Evolutionary conservation across 2,329 filamentous ascomycete genomes (phyloP), one percentile per base, ranked within the genome.

Genomic region (Albifimbria verrucaria): DNA sequence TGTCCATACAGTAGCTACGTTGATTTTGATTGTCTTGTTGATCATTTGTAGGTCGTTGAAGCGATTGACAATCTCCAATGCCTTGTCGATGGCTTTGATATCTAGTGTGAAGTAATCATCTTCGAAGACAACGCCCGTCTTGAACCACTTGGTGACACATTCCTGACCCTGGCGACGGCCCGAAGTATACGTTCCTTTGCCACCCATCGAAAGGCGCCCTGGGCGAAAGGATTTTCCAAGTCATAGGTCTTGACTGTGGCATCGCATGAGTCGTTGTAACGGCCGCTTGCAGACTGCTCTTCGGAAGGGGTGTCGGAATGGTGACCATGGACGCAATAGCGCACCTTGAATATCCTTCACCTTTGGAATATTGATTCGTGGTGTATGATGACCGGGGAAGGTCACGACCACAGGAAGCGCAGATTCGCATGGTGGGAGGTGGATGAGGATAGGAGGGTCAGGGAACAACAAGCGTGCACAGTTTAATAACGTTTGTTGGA

Each of bases 111-210:
- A 75, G 53, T 65, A 72, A 28, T 69, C 62, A 0, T 49, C 49
- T 32, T 65, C 62, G 49, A 68, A 72, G 48, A 68, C 67, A 1
- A 58, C 58, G 10, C 68, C 69, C 1, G 62, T 64, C 58, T 73
- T 74, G 62, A 73, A 74, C 66, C 69, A 70, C 52, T 74, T 74
- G 44, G 24, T 2, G 15, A 73, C 71, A 43, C 68, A 71, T 12
- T 55, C 42, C 52, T 74, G 60, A 28, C 67, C 70, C 0, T 7
- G n/a, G 12, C 70, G 64, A 12, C 39, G 9, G 15, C 69, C 70
- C 3, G 17, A 28, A 2, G 21, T 62, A 53, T 74, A 74, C 6
- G 1, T 55, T 2, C 68, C 68, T 42, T 46, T 15, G 52, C 59
- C 1, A 60, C 57, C 50, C 39, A 58, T 11, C 56, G 54, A 21